Conservation (phyloP, 768 basidiomycete species). For the Ramaria rubella region DNA sequence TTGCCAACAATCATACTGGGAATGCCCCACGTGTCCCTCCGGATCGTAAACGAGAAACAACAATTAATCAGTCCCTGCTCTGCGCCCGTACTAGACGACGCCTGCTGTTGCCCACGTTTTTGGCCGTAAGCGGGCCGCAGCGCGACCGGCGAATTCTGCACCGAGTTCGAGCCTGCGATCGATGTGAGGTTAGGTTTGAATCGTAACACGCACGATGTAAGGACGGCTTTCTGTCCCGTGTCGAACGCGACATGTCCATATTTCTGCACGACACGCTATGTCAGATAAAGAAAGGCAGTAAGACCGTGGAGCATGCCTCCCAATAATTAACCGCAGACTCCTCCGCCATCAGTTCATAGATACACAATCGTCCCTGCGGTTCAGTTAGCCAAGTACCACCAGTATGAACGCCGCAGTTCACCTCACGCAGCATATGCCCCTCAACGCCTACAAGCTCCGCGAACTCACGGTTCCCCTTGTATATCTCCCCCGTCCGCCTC, state of each 20-base stretch:
- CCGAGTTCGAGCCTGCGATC: conserved; percentile 24
- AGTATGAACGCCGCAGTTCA: conserved; percentile 29
- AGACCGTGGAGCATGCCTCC: conserved; percentile 54
- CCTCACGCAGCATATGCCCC: conserved; percentile 82
- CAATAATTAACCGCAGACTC: conserved; percentile 95
- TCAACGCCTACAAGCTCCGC: conserved; percentile 85
- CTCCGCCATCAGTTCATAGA: conserved; percentile 98
- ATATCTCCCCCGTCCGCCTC: conserved; percentile 96
- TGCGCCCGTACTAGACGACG: conserved; percentile 25
- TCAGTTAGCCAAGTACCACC: neutral
- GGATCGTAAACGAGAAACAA: conserved; percentile 87
- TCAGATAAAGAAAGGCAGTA: neutral
- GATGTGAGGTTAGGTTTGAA: conserved; percentile 61
- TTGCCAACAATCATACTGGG: conserved; percentile 90
- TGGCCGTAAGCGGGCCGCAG: conserved; percentile 9
- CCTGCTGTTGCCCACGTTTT: conserved; percentile 21
- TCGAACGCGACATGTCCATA: conserved; percentile 92
- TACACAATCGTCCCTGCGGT: conserved; percentile 76
- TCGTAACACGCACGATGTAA: conserved; percentile 84
- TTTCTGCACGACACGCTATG: conserved; percentile 48
- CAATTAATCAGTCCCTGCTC: conserved; percentile 80
- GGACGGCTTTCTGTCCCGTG: conserved; percentile 85
- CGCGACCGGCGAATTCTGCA: conserved; percentile 20
- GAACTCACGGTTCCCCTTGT: conserved; percentile 96
- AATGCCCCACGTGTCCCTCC: conserved; percentile 78